Evolutionary conservation across 164 flowering plant genomes (phyloP), one percentile per base, ranked within the genome.

Genomic region (Litsea cubeba): DNA sequence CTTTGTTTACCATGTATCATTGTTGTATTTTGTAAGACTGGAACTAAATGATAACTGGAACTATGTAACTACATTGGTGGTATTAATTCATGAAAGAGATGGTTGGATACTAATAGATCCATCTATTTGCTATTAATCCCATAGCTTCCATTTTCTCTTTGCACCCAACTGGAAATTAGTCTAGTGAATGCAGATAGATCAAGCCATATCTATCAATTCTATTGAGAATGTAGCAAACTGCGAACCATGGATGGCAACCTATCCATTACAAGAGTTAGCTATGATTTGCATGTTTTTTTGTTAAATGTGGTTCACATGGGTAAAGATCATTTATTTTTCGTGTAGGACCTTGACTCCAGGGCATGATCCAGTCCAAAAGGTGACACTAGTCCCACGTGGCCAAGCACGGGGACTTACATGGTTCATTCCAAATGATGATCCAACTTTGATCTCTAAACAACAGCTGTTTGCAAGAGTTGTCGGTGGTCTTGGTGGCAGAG

Each of bases 401-500:
- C 95, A 91, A 72, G 97, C 97, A 5, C 81, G 91, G 11, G 98
- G 96, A 57, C 85, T 93, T 60, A 91, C 95, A 18, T 88, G 95
- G 95, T 91, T 89, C 78, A 90, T 91, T 76, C 95, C 95, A 49
- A 67, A 85, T 0, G 95, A 92, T 73, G 97, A 92, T 65, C 93
- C 94, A 26, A 92, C 95, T 71, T 79, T 90, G 71, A 90, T 92
- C 69, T 92, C 97, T 32, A 90, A 86, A 86, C 94, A 90, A 74
- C 95, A 90, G 77, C 87, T 90, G 10, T 90, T 87, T 87, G 97
- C 97, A 68, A 84, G 97, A 83, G 87, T 92, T 74, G 97, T 90
- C 73, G 95, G 95, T 40, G 95, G 94, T 32, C 91, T 92, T 30
- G 97, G 97, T 62, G 97, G 97, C 62, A 83, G 97, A 80, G 97